Base-by-base conservation (phyloP, 805 yeast genomes). In the Ogataea pilisensis region DNA sequence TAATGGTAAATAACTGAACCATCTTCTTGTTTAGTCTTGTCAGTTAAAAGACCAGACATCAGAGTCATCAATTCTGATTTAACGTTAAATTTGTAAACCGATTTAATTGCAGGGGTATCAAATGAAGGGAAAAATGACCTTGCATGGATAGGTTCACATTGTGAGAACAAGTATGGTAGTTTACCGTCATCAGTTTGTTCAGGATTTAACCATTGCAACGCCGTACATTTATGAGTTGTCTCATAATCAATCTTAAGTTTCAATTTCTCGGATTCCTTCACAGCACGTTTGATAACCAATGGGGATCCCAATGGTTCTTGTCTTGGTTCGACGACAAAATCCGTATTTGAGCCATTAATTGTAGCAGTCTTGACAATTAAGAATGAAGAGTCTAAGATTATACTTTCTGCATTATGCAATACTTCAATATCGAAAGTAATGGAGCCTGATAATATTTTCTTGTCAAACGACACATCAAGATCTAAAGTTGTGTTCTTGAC, bases 111-210 rank as follows among this genome's bases (percentile, higher is more conserved):
- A 2, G 96, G 96, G 0, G 96, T 88, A 61, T 89, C 96, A 58
- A 89, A 89, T 54, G 88, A 85, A 8, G 96, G 96, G 66, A 85
- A 82, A 55, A 88, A 70, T 13, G 91, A 76, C 55, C 96, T 74
- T 6, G 95, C 93, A 57, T 89, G 96, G 48, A 85, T 88, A 28
- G 96, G 89, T 66, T 89, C 95, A 58, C 95, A 77, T 64, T 89
- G 96, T 9, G 96, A 86, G 61, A 88, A 89, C 43, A 89, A 70
- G 60, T 78, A 83, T 1, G 87, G 88, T 20, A 70, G 69, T 31
- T 73, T 74, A 45, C 80, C 76, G 14, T 90, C 95, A 35, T 80
- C 80, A 8, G 95, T 84, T 51, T 81, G 85, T 39, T 72, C 78
- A 27, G 81, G 78, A n/a, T 75, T 76, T 39, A 89, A 66, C 80